Conservation (phyloP, 495 filamentous ascomycete genomes). For the Tuber melanosporum region DNA sequence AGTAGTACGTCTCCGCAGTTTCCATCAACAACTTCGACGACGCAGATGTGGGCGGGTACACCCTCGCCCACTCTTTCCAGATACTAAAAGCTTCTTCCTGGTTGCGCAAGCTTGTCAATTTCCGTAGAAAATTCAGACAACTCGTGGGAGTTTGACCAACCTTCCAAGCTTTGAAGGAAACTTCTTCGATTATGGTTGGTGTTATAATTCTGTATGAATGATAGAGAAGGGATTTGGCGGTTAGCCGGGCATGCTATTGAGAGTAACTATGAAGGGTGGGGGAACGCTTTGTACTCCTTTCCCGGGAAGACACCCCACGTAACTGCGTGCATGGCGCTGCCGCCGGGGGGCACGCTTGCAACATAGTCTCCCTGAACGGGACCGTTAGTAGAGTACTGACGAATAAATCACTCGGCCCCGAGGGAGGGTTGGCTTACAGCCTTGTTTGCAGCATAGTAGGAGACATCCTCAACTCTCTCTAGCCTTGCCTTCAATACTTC, state of each 20-base stretch:
- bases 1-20: conserved; percentile 64
- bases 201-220: conserved; percentile 61
- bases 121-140: background rate
- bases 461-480: conserved; percentile 54
- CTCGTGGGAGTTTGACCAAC: conserved; percentile 9
- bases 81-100: conserved; percentile 88
- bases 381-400: background rate
- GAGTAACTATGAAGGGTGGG: conserved; percentile 7
- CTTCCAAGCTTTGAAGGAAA: conserved; percentile 88
- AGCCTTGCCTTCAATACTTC: conserved; percentile 57
- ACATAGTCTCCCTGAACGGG: conserved; percentile 32
- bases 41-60: conserved; percentile 62
- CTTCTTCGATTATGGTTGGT: conserved; percentile 94
- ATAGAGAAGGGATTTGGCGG: background rate
- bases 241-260: conserved; percentile 13
- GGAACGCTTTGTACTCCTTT: conserved; percentile 56
- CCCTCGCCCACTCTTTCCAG: conserved; percentile 85
- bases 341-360: conserved; percentile 34
- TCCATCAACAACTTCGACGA: conserved; percentile 62
- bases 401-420: background rate
- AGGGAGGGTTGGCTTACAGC: conserved; percentile 7
- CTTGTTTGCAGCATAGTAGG: conserved; percentile 77
- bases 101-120: conserved; percentile 3
- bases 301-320: conserved; percentile 95
- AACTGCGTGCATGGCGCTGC: conserved; percentile 74